A percentile compares a stretch with the other conserved stretches of the same genome.
Evolutionary conservation across 768 basidiomycete species (phyloP).

Genomic region (Xerocomellus amylosporus): DNA sequence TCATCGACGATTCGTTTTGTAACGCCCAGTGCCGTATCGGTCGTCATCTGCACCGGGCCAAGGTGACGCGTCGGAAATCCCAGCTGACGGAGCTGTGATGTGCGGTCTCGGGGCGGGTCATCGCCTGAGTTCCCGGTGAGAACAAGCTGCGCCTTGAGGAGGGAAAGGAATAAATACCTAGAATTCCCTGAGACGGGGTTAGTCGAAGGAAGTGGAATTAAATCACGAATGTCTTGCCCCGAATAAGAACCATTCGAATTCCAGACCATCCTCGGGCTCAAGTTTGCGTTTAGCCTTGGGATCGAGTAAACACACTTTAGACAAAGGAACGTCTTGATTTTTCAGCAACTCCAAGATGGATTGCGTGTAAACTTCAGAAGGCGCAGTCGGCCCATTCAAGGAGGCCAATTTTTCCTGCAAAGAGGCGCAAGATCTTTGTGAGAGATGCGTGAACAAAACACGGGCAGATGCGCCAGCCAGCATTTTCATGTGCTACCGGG

Average conservation of each 20-base stretch:
- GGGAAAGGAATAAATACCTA: slow-evolving; percentile 41
- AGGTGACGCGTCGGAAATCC: slow-evolving; percentile 88
- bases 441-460: slow-evolving; percentile 86
- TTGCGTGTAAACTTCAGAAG: slow-evolving; percentile 27
- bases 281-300: slow-evolving; percentile 75
- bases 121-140: slow-evolving; percentile 57
- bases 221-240: slow-evolving; percentile 51
- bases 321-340: slow-evolving; percentile 35
- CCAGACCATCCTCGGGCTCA: slow-evolving; percentile 72
- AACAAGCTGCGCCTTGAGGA: neutral
- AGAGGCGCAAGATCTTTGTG: slow-evolving; percentile 59
- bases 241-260: slow-evolving; percentile 89
- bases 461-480: slow-evolving; percentile 63
- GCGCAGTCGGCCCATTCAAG: slow-evolving; percentile 11
- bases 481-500: slow-evolving; percentile 72
- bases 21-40: slow-evolving; percentile 93
- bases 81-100: slow-evolving; percentile 77
- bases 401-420: slow-evolving; percentile 36
- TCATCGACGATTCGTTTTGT: slow-evolving; percentile 81
- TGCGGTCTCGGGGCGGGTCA: slow-evolving; percentile 93
- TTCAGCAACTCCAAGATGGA: slow-evolving; percentile 16
- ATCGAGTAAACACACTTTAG: slow-evolving; percentile 88
- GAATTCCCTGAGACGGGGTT: slow-evolving; percentile 47
- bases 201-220: neutral
- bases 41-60: slow-evolving; percentile 94